Evolutionary conservation across 352 stramenopile species (phyloP).

Genomic region (Phytophthora sojae): DNA sequence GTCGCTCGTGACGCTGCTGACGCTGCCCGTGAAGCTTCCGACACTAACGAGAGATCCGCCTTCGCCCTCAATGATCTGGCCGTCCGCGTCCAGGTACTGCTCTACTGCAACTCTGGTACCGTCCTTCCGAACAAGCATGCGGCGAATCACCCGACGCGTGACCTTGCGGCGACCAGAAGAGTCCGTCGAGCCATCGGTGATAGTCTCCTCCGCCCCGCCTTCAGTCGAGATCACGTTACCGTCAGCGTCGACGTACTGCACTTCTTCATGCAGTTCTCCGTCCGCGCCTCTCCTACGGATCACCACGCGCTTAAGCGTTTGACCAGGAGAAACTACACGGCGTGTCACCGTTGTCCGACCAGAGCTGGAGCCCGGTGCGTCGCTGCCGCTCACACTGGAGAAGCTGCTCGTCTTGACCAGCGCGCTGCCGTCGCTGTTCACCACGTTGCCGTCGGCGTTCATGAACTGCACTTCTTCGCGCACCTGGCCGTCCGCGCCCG

Average conservation of each 20-base stretch:
- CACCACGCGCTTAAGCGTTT: slow-evolving; percentile 20
- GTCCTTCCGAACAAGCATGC: slow-evolving; percentile 25
- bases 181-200: neutral
- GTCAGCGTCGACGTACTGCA: slow-evolving; percentile 20
- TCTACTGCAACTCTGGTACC: slow-evolving; percentile 20
- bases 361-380: slow-evolving; percentile 7
- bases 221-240: slow-evolving; percentile 18
- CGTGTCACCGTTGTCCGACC: slow-evolving; percentile 13
- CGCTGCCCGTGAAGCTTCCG: slow-evolving; percentile 30
- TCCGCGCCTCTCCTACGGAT: slow-evolving; percentile 16
- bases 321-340: slow-evolving; percentile 12
- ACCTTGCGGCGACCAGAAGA: slow-evolving; percentile 16
- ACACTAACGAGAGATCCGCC: slow-evolving; percentile 5
- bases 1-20: slow-evolving; percentile 34
- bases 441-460: slow-evolving; percentile 32
- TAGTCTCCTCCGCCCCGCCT: neutral
- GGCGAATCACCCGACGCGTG: slow-evolving; percentile 26
- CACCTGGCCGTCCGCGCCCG: slow-evolving; percentile 25
- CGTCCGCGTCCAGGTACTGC: slow-evolving; percentile 26
- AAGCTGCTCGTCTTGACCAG: slow-evolving; percentile 14
- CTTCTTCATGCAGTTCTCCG: slow-evolving; percentile 15
- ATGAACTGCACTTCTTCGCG: slow-evolving; percentile 36
- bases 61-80: slow-evolving; percentile 16
- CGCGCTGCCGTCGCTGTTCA: slow-evolving; percentile 18
- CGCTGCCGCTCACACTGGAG: neutral